Base-by-base conservation (phyloP, 768 basidiomycete genomes). In the Trametes villosa region DNA sequence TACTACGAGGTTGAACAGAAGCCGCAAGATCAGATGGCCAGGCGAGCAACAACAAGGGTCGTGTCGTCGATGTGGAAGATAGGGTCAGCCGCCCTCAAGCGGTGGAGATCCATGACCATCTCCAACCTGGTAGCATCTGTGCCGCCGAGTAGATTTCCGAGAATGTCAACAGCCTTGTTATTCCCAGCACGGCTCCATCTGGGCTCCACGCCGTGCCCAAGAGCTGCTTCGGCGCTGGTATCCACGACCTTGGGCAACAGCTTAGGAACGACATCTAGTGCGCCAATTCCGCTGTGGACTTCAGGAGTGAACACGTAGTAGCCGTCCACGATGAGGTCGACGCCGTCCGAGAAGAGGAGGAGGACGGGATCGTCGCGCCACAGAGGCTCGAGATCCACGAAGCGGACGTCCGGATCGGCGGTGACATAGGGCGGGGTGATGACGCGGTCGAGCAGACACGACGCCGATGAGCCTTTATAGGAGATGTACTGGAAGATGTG, bases 401-500 rank as follows among this genome's bases (percentile, higher is more conserved):
- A 33, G 5, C 38, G 49, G 5, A 59, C 49, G 13, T 46, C 36
- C 6, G 57, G 57, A 18, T 27, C 24, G 41, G n/a, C n/a, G n/a
- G n/a, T n/a, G n/a, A n/a, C n/a, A n/a, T n/a, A n/a, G n/a, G n/a
- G n/a, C n/a, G n/a, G 49, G 41, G 29, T 12, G 27, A 7, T 40
- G 5, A 36, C 49, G 49, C 3, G 56, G 47, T 18, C 46, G 56
- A 0, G 46, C 41, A 13, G 4, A 3, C 3, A 46, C 31, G 2
- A 9, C n/a, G 27, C 7, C 1, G 5, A 24, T 2, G 29, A 33
- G 15, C 9, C 29, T n/a, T 22, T 20, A 12, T 7, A 55, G 15
- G 57, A 48, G 13, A 58, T 5, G 48, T 31, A 52, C 40, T 33
- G 47, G 27, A 59, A 45, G 3, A 59, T 34, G 30, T 52, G 29